Evolutionary conservation across 2,329 filamentous ascomycete species (phyloP), one percentile per base, ranked within the genome.

Genomic region (Aspergillus pseudotamarii): DNA sequence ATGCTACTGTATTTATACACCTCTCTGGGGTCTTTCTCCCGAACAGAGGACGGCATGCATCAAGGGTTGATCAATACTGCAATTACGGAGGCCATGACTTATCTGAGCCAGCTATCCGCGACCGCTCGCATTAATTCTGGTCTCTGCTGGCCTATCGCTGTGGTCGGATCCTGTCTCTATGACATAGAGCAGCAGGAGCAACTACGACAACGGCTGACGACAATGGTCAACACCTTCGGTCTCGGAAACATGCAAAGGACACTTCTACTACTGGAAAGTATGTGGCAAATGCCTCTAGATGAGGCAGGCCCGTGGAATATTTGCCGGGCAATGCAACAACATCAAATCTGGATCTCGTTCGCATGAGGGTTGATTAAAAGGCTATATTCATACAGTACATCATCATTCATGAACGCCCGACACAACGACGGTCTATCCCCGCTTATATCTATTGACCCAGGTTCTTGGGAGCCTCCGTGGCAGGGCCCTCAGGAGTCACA

Each of bases 401-500:
- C 57, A 62, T 61, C 26, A 63, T 55, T 53, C 57, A 61, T 60
- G 50, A 51, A 30, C 21, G 9, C 30, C n/a, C 51, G 10, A 14
- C 46, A 9, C 9, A 34, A 21, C 4, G 8, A 14, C 50, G 23
- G 19, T 28, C 32, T 14, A 21, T 10, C 4, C 23, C 36, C 32
- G 4, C 28, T n/a, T 50, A 3, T 36, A 21, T 34, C 38, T 66
- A 69, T n/a, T 66, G 67, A 19, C 64, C 80, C 61, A 81, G 75
- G 76, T 85, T 86, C 75, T 79, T 77, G 10, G 87, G 87, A 5
- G 85, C 79, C 68, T 79, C 73, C 12, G 84, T 81, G 1, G 86
- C 77, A 2, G 85, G 83, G 14, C 86, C 87, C 68, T 88, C 84
- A 21, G 86, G 83, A 19, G 87, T 89, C 54, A 88, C 86, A 78